Percentiles rank a stretch among this genome's conserved stretches.
Conservation (phyloP, 306 rosid species). For the Lotus japonicus region DNA sequence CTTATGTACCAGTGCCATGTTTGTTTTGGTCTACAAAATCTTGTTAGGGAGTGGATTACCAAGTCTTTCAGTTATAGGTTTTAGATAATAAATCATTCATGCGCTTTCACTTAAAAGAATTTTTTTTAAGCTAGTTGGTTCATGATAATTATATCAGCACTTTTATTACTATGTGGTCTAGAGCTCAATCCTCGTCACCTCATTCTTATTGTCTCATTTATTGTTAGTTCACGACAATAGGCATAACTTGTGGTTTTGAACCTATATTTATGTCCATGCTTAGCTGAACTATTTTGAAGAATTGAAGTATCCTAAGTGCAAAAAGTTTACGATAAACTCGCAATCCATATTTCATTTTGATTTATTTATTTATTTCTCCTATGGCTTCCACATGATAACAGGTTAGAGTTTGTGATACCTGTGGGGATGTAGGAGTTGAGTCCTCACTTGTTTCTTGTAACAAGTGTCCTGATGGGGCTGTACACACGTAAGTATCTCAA, state of each 20-base stretch:
- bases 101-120: no score
- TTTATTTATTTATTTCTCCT: no score
- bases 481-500: conserved; percentile 30
- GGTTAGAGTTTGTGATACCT: conserved; percentile 32
- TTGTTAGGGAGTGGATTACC: no score
- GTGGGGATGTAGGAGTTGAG: conserved; percentile 25
- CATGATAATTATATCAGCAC: background rate
- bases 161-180: background rate
- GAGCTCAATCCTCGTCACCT: background rate
- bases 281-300: no score
- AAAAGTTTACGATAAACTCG: background rate
- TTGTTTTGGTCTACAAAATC: no score
- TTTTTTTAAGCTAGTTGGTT: no score
- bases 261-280: background rate
- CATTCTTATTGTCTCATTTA: background rate
- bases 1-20: background rate
- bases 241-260: background rate
- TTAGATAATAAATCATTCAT: no score
- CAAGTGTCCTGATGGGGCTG: conserved; percentile 34
- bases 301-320: background rate
- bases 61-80: no score
- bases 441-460: conserved; percentile 16
- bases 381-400: conserved; percentile 12
- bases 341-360: no score
- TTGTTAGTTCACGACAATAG: background rate